Evolutionary conservation across 2,329 filamentous ascomycete genomes (phyloP), one percentile per base, ranked within the genome.

Genomic region (Aspergillus sp.): DNA sequence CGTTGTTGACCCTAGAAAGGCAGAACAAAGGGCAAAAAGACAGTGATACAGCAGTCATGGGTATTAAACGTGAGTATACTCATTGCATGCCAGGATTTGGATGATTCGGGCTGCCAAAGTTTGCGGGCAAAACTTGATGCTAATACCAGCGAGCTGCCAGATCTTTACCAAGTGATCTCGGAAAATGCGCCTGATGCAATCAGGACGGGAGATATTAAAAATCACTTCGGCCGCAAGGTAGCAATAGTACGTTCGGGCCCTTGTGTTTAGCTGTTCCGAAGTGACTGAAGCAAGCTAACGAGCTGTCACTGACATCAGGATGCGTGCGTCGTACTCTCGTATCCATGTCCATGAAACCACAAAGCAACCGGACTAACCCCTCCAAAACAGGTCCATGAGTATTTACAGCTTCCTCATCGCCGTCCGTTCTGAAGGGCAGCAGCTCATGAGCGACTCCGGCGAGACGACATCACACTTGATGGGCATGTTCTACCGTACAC

Each of bases 361-460:
- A n/a, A 42, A 19, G 6, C 19, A 32, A 29, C 40, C 10, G 12
- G n/a, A n/a, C 41, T 43, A 43, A 43, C 29, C 10, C 29, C 33
- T 35, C 48, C 19, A 19, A 19, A 19, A 49, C 59, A 87, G 83
- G 41, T 98, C 93, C 42, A 98, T 98, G 93, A 94, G 88, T 71
- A 88, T 98, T 62, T 98, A 98, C 78, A 94, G 88, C 70, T 98
- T 98, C 75, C 81, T 98, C 51, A 93, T 98, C 65, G 93, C 93
- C 43, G 93, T 98, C 46, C 89, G 93, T 58, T 96, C 90, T 60
- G 89, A 95, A 59, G 93, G 93, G 58, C 88, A 98, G 68, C 89
- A 96, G 70, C 83, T 98, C 59, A 97, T 84, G 79, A 94, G 85
- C 69, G 93, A 98, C 62, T 85, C 83, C 44, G 93, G 93, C 61